Conservation (phyloP, 805 yeast genomes). For the Candida railenensis region DNA sequence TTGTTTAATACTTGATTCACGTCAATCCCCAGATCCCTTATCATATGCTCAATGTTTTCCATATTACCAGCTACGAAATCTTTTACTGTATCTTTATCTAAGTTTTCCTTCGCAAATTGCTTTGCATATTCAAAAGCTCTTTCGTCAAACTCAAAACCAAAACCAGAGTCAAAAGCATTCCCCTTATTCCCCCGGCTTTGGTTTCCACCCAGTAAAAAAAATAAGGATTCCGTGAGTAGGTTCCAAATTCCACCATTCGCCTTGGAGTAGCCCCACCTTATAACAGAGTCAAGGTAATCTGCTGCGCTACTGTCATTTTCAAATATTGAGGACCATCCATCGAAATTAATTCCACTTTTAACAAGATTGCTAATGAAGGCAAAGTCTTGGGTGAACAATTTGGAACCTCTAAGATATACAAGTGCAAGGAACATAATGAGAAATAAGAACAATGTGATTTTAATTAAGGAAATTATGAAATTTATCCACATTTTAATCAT, state of each 20-base stretch:
- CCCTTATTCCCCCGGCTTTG: too few species aligned
- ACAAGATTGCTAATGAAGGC: not conserved
- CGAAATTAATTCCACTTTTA: not conserved
- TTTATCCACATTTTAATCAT: conserved; percentile 3
- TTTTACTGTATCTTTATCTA: not conserved
- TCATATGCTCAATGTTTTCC: not conserved
- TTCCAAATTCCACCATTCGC: conserved; percentile 1
- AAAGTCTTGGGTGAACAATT: conserved; percentile 1
- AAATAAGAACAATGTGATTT: not conserved
- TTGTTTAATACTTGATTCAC: not conserved
- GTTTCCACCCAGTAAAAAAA: too few species aligned
- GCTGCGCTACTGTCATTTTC: not conserved
- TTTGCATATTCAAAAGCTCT: not conserved
- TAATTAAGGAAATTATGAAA: not conserved
- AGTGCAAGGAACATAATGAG: not conserved
- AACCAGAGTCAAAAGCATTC: not conserved
- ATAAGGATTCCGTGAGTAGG: not conserved
- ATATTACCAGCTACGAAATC: not conserved
- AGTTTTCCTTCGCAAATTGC: not conserved
- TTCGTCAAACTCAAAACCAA: not conserved
- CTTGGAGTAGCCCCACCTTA: not conserved
- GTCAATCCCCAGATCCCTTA: conserved; percentile 1
- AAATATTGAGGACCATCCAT: not conserved
- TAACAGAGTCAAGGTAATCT: not conserved
- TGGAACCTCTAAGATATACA: conserved; percentile 1